Evolutionary conservation across 371 early-diverging fungal genomes (phyloP).

Genomic region (Apophysomyces ossiformis): DNA sequence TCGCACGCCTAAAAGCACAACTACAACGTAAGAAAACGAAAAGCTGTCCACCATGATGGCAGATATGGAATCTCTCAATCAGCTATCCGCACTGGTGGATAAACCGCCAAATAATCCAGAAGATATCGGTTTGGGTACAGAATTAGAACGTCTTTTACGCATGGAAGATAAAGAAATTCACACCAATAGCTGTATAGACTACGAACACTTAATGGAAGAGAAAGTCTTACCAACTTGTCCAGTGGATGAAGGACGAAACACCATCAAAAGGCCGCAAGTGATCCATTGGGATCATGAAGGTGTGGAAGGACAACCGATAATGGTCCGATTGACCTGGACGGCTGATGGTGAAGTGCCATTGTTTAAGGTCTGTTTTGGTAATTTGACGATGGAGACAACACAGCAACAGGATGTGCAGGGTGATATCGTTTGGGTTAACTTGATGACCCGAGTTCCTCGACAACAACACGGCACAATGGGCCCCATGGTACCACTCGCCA

Average conservation of each 20-base stretch:
- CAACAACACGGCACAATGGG: not conserved
- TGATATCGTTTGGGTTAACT: conserved; percentile 18
- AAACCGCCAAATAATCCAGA: conserved; percentile 8
- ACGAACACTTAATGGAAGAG: not conserved
- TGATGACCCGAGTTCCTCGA: conserved; percentile 19
- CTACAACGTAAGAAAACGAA: not conserved
- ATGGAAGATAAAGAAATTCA: not conserved
- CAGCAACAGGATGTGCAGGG: conserved; percentile 17
- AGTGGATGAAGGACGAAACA: conserved; percentile 3
- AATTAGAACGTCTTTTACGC: not conserved
- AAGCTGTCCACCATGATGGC: not conserved
- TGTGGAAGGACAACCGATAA: conserved; percentile 1
- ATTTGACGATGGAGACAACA: conserved; percentile 17
- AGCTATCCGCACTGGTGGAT: conserved; percentile 5
- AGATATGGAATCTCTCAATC: conserved; percentile 8
- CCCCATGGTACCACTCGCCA: not conserved
- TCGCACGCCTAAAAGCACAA: too few relatives aligned
- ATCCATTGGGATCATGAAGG: conserved; percentile 6
- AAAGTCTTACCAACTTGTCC: not conserved
- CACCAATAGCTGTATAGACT: not conserved
- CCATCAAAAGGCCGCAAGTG: not conserved
- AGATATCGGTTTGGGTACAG: conserved; percentile 8
- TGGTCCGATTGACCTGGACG: not conserved
- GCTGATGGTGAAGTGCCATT: not conserved
- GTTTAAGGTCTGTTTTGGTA: conserved; percentile 17